Percentiles rank a stretch among this genome's conserved stretches.
phyloP scores from a whole-genome alignment of 2,329 filamentous ascomycete species.

The Alternaria arbusti region DNA sequence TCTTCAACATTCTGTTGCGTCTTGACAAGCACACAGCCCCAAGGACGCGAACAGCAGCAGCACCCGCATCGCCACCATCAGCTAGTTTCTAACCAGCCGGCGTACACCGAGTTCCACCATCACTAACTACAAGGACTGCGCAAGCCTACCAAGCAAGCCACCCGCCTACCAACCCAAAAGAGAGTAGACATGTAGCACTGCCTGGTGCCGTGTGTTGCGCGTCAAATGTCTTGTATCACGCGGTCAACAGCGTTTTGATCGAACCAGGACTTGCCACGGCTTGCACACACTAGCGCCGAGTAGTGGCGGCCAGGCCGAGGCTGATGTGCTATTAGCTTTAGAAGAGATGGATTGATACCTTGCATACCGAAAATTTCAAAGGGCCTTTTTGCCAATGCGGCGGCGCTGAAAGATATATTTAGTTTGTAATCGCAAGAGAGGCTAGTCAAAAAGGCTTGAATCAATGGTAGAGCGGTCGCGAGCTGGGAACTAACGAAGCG shows the following conservation, averaged over 20 bases:
- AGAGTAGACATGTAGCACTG: not conserved
- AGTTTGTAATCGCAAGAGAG: not conserved
- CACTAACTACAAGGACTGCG: not conserved
- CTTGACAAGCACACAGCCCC: not conserved
- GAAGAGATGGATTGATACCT: not conserved
- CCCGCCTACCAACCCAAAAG: not conserved
- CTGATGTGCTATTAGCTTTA: not conserved
- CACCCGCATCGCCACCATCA: not conserved
- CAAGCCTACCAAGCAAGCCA: not conserved
- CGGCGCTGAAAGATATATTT: not conserved
- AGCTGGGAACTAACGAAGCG: not conserved
- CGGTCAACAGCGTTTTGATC: not conserved
- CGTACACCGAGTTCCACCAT: not conserved
- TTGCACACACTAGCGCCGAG: not conserved
- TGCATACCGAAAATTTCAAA: not conserved
- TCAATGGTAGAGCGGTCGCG: not conserved
- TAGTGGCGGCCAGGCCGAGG: not conserved
- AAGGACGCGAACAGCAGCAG: not conserved
- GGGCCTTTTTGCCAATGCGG: not conserved
- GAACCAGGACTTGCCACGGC: not conserved
- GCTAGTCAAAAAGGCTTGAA: not conserved
- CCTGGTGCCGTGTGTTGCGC: constrained; percentile 8
- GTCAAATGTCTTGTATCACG: constrained; percentile 6
- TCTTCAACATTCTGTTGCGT: not conserved
- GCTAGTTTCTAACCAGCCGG: not conserved